Conservation (phyloP, 352 stramenopile species). For the Aphanomyces astaci region DNA sequence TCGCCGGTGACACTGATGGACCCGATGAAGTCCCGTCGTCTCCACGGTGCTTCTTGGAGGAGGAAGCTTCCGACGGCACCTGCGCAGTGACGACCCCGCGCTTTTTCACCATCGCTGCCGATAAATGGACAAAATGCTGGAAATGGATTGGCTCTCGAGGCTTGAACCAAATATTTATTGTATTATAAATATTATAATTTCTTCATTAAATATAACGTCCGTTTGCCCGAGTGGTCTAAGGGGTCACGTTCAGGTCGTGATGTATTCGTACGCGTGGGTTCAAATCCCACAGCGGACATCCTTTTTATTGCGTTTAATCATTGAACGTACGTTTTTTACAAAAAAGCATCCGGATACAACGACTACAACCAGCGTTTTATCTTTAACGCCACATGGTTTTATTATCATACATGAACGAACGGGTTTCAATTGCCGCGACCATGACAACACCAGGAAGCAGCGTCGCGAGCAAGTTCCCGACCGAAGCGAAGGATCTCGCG, state of each 20-base stretch:
- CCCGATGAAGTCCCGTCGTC: not conserved
- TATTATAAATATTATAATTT: too few species aligned
- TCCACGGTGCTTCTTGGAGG: not conserved
- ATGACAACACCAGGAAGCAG: not conserved
- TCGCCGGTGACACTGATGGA: not conserved
- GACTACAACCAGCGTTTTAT: not conserved
- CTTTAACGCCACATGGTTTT: not conserved
- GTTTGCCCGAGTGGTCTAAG: constrained; percentile 23
- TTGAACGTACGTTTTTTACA: not conserved
- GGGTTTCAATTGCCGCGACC: not conserved
- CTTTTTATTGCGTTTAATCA: constrained; percentile 2
- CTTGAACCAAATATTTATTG: constrained; percentile 14
- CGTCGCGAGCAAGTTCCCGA: constrained; percentile 20
- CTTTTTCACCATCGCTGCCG: constrained; percentile 7
- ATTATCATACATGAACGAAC: not conserved
- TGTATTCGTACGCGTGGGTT: constrained; percentile 23
- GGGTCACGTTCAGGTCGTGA: constrained; percentile 22
- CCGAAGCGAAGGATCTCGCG: constrained; percentile 8
- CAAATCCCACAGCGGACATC: constrained; percentile 20
- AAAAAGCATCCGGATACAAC: not conserved
- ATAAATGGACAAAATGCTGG: constrained; percentile 9
- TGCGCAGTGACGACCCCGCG: not conserved
- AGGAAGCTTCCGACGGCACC: not conserved
- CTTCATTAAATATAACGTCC: constrained; percentile 12
- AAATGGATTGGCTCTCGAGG: constrained; percentile 21